Percentiles rank a stretch among this genome's conserved stretches.
Evolutionary conservation across 441 rosid genomes (phyloP).

Genomic region (Iberis amara): DNA sequence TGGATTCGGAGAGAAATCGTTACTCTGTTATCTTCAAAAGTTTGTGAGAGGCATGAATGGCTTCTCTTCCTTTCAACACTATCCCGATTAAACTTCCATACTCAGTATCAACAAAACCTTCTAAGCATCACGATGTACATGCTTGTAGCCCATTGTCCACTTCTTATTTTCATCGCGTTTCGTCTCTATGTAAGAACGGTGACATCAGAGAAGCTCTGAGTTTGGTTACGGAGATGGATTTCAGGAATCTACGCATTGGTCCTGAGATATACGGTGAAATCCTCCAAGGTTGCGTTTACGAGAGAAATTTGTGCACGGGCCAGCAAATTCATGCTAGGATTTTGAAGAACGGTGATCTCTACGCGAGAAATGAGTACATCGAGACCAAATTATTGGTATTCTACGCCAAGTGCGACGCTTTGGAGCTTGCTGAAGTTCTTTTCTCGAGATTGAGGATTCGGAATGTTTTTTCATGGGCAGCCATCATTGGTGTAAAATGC

Average conservation of each 20-base stretch:
- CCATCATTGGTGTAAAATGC: slow-evolving; percentile 62
- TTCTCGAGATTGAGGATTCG: slow-evolving; percentile 41
- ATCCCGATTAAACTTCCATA: slow-evolving; percentile 29
- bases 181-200: slow-evolving; percentile 54
- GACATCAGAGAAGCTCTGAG: slow-evolving; percentile 49
- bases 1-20: no score
- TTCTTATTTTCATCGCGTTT: slow-evolving; percentile 44
- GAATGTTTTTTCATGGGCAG: slow-evolving; percentile 84
- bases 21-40: slow-evolving; percentile 27
- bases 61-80: slow-evolving; percentile 44
- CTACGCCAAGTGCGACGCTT: slow-evolving; percentile 57
- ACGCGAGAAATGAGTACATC: slow-evolving; percentile 50
- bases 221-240: slow-evolving; percentile 49
- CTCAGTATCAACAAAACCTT: slow-evolving; percentile 21
- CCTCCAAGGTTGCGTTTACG: slow-evolving; percentile 67
- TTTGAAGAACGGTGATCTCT: slow-evolving; percentile 51
- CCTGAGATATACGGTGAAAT: slow-evolving; percentile 65
- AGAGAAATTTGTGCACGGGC: slow-evolving; percentile 49
- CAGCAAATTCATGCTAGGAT: slow-evolving; percentile 75
- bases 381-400: slow-evolving; percentile 64
- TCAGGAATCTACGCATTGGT: slow-evolving; percentile 33
- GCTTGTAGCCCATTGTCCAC: slow-evolving; percentile 21
- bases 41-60: slow-evolving; percentile 42
- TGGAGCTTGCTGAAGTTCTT: slow-evolving; percentile 39
- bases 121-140: slow-evolving; percentile 23